phyloP scores from a whole-genome alignment of 176 grass and related monocot genomes.

The Avena insularis region DNA sequence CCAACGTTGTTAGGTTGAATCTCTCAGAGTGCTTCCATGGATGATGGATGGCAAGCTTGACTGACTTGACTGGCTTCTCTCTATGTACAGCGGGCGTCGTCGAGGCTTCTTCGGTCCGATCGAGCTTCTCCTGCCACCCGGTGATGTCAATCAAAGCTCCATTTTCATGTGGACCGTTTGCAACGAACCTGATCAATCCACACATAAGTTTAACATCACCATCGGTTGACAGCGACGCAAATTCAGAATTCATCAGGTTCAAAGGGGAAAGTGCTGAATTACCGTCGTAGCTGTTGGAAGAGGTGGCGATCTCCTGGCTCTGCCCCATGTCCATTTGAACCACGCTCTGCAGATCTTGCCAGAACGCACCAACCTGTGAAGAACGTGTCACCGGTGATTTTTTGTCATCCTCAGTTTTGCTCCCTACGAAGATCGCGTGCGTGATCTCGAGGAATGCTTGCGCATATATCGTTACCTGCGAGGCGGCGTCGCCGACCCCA shows the following conservation, averaged over 20 bases:
- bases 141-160: conserved; percentile 65
- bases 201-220: conserved; percentile 14
- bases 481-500: conserved; percentile 56
- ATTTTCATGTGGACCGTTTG: conserved; percentile 95
- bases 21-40: conserved; percentile 59
- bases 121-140: neutral
- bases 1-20: conserved; percentile 88
- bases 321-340: conserved; percentile 92
- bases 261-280: neutral
- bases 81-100: conserved; percentile 70
- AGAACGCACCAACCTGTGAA: conserved; percentile 71
- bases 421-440: neutral
- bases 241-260: neutral
- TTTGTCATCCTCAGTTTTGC: neutral
- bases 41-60: conserved; percentile 17
- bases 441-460: neutral
- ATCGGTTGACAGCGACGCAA: neutral
- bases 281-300: conserved; percentile 81
- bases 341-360: conserved; percentile 90
- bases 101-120: conserved; percentile 40
- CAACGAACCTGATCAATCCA: conserved; percentile 55
- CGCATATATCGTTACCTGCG: conserved; percentile 65
- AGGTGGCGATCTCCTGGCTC: conserved; percentile 70
- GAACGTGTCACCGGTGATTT: neutral
- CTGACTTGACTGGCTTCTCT: conserved; percentile 14